Base-by-base conservation (phyloP, 768 basidiomycete genomes). In the Collybia mongolica region DNA sequence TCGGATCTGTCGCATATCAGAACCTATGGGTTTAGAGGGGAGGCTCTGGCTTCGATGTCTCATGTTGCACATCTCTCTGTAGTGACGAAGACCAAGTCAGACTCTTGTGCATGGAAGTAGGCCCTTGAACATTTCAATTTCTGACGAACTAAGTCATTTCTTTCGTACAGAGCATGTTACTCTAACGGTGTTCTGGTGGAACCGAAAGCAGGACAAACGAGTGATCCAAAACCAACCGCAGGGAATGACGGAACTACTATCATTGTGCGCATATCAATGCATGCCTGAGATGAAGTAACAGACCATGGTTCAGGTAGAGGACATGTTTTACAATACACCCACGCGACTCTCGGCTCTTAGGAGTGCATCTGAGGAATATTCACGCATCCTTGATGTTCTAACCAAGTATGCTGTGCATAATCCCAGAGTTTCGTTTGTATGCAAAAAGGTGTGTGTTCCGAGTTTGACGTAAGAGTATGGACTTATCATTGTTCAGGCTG, bases 11-110 rank as follows among this genome's bases (percentile, higher is more conserved):
- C 84, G 28, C 75, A 74, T n/a, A 75, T 99, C 29, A 76, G 80
- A 2, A 98, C 96, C 0, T 98, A 98, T 65, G 97, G 97, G 0
- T 99, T 99, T 67, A 82, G 97, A 45, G 96, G 97, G 23, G 97
- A 99, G 70, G 97, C 97, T 0, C 71, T 99, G 42, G 97, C 96
- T 2, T 95, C 93, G 11, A 92, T 99, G 52, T 95, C 93, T 4
- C 93, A 97, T 68, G 92, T 96, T 36, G 86, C 94, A 1, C 90
- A 89, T 64, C 74, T 99, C 48, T 83, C 84, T 15, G 88, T 98
- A 8, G 71, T 90, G n/a, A 97, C 93, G 5, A 98, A 98, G 72
- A 93, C 89, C 0, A 89, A 82, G 62, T 60, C 72, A 0, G 92
- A 93, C 36, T 68, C 76, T 2, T 93, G 89, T 66, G 96, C 93